Percentiles rank a stretch among this genome's conserved stretches.
These are phyloP conservation scores for Kappamyces sp. DNA, from an alignment of 192 early-diverging fungal genomes.

Conservation along the genomic window DNA sequence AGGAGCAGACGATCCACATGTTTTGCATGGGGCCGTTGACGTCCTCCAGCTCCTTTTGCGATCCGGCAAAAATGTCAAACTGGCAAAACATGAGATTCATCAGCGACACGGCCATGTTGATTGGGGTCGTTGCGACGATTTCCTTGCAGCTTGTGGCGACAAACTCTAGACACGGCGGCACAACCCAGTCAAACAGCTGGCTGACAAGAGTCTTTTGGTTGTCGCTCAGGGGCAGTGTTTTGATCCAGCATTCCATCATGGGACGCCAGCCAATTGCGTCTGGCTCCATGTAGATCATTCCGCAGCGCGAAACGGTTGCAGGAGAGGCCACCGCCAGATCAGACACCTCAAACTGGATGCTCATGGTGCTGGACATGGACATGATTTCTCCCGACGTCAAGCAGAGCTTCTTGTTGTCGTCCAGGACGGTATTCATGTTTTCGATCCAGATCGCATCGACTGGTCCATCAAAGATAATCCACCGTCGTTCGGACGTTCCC, in stretches of 20 bases:
- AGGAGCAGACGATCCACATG: constrained; percentile 44
- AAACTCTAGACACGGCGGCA: constrained; percentile 45
- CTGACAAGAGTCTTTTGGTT: constrained; percentile 35
- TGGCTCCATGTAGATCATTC: constrained; percentile 61
- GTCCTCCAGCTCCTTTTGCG: constrained; percentile 20
- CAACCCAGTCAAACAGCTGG: constrained; percentile 52
- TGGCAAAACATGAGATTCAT: constrained; percentile 52
- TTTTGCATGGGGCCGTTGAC: constrained; percentile 39
- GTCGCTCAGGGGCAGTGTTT: constrained; percentile 38
- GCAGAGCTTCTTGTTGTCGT: constrained; percentile 61
- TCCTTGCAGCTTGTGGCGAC: constrained; percentile 41
- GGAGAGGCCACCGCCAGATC: constrained; percentile 60
- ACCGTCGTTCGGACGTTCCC: constrained; percentile 44
- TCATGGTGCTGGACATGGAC: constrained; percentile 50
- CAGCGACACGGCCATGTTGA: constrained; percentile 44
- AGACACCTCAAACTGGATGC: constrained; percentile 56
- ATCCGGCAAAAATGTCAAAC: constrained; percentile 40
- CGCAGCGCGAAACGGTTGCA: constrained; percentile 55
- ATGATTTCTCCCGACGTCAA: constrained; percentile 57
- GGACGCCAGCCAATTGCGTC: constrained; percentile 55
- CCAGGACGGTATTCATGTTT: constrained; percentile 61
- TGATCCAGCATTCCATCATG: constrained; percentile 45
- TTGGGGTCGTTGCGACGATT: constrained; percentile 39
- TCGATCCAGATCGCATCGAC: constrained; percentile 64
- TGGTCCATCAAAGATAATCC: constrained; percentile 61